These are phyloP conservation scores for Colletotrichum horii DNA, from an alignment of 2,329 filamentous ascomycete species.

Conservation along the genomic window DNA sequence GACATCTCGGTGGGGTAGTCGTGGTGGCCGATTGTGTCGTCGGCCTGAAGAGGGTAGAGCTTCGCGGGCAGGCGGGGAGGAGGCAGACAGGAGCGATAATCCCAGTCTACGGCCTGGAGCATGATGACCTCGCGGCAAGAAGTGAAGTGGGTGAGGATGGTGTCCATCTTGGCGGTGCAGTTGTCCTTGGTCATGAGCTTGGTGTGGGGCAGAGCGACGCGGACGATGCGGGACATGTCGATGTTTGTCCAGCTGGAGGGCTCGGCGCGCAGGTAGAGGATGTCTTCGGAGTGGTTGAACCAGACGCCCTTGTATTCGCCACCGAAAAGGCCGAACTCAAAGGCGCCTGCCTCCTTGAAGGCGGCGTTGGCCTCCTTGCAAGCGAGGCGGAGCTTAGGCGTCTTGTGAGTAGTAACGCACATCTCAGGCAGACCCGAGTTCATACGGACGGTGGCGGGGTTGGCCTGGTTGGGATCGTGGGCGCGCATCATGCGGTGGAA, in stretches of 20 bases:
- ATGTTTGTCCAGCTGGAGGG: constrained; percentile 6
- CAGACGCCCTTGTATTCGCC: constrained; percentile 17
- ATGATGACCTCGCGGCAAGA: constrained; percentile 18
- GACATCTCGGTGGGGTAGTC: constrained; percentile 5
- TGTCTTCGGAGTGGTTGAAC: constrained; percentile 21
- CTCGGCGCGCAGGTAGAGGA: constrained; percentile 6
- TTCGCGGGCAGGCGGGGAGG: neutral
- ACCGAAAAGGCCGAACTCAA: constrained; percentile 21
- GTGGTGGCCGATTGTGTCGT: constrained; percentile 12
- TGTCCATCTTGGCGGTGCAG: neutral
- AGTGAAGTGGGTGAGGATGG: constrained; percentile 2
- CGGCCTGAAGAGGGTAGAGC: neutral
- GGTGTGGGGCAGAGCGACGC: constrained; percentile 9
- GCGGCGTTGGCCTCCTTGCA: constrained; percentile 17
- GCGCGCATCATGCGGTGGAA: constrained; percentile 9
- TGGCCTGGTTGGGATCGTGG: neutral
- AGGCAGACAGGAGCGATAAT: constrained; percentile 1
- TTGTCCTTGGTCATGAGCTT: constrained; percentile 9
- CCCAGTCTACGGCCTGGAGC: constrained; percentile 12
- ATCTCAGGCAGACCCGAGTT: constrained; percentile 12
- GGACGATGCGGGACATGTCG: constrained; percentile 14
- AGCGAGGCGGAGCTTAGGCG: constrained; percentile 16
- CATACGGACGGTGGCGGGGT: neutral
- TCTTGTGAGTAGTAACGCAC: constrained; percentile 11
- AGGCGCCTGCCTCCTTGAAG: constrained; percentile 6